Conservation (phyloP, 768 basidiomycete genomes). For the Boletus eberwhitei region DNA sequence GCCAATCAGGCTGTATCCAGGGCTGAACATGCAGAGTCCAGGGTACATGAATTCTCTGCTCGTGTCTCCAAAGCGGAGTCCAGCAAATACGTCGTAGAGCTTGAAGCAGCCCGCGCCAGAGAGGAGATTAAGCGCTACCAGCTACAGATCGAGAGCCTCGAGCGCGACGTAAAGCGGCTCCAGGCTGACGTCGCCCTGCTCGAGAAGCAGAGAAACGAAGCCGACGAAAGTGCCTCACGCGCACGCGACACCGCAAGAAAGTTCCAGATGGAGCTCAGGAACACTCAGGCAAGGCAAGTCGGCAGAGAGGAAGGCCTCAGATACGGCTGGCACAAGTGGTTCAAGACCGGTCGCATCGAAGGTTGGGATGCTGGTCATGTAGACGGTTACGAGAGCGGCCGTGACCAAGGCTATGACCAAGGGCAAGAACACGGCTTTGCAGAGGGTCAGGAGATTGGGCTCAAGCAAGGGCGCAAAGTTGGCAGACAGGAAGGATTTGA, state of each 20-base stretch:
- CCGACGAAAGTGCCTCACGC: conserved; percentile 42
- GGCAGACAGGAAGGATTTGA: conserved; percentile 32
- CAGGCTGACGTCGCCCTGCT: conserved; percentile 28
- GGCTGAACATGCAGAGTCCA: conserved; percentile 50
- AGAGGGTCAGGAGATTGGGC: conserved; percentile 36
- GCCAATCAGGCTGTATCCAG: conserved; percentile 50
- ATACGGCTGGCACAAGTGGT: conserved; percentile 41
- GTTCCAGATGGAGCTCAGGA: conserved; percentile 42
- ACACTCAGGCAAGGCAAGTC: conserved; percentile 42
- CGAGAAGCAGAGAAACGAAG: conserved; percentile 38
- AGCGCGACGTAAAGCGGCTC: conserved; percentile 41
- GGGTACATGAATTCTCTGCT: conserved; percentile 39
- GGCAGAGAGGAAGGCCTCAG: conserved; percentile 42
- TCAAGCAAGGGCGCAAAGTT: conserved; percentile 30
- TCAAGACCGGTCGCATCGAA: conserved; percentile 41
- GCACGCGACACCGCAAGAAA: conserved; percentile 43
- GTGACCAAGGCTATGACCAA: conserved; percentile 38
- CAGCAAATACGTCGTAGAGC: conserved; percentile 37
- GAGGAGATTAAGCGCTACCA: conserved; percentile 48
- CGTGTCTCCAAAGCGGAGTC: conserved; percentile 41
- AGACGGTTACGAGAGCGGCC: conserved; percentile 46
- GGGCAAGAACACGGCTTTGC: conserved; percentile 41
- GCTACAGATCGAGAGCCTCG: conserved; percentile 44
- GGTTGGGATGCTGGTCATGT: conserved; percentile 46
- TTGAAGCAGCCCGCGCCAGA: conserved; percentile 38